Base-by-base conservation (phyloP, 164 flowering plant genomes). In the Magnolia kwangsiensis region DNA sequence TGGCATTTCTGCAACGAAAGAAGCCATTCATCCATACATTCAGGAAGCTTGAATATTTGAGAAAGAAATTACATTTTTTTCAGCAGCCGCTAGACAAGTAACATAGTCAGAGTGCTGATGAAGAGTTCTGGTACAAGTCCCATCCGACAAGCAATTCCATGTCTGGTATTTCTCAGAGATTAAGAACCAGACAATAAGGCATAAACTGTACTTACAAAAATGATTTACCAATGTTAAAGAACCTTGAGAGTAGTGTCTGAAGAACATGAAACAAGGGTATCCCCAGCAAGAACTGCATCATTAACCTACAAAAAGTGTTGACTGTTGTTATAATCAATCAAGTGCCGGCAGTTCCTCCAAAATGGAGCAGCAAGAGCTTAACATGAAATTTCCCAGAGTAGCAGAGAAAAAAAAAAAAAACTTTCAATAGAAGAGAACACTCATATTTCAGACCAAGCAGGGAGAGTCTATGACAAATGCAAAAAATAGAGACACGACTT, bases 221-320 rank as follows among this genome's bases (percentile, higher is more conserved):
- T 27, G 18, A 78, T 31, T 72, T 6, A 2, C 27, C 8, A 51
- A 72, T 27, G 11, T 67, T 19, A 51, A 59, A 10, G 21, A 86
- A 95, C 99, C 99, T 96, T 96, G 74, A 94, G 82, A 14, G 99
- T 91, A 37, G 95, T 84, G 78, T 94, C 98, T 69, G 99, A 96
- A 68, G 99, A 96, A 81, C 99, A 96, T 8, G 99, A 96, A 51
- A 96, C 91, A 51, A 96, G 92, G 2, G 92, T 90, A 67, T 90
- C 90, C 67, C 97, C 97, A 64, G 84, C 85, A 85, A 96, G 84
- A 67, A 94, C 90, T 65, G 86, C 94, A 86, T 94, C 99, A 86
- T 96, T 96, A 58, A 96, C 99, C 99, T 96, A 89, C 81, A 85
- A 49, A 37, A 37, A 37, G 58, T 79, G 72, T 55, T 67, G 81